Base-by-base conservation (phyloP, 176 grass and related monocot genomes). In the Carex pumila region DNA sequence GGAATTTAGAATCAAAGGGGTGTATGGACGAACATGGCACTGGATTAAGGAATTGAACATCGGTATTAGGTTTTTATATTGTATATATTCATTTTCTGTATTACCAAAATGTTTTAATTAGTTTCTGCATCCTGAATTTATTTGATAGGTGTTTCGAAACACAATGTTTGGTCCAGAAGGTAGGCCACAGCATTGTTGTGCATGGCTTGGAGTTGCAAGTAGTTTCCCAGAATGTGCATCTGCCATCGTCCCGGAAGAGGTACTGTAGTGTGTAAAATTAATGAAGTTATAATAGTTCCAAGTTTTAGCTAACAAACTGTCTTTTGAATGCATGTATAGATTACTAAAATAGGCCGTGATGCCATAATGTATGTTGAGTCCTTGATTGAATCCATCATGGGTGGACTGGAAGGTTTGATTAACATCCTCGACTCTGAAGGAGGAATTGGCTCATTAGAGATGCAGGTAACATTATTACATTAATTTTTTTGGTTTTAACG, bases 141-240 rank as follows among this genome's bases (percentile, higher is more conserved):
- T 49, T 82, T 63, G 6, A 73, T 83, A 98, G 95, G 95, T 94
- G 8, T 98, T 98, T 87, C 88, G 95, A 83, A 98, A 98, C 81
- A 98, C 95, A 87, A 98, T 98, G 95, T 98, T 98, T 91, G 95
- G 95, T 71, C 95, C 95, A 10, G 95, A 98, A 91, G 95, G 95
- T 53, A 89, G 92, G 62, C 92, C 92, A 65, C 95, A 98, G 32
- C 95, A 98, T 84, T 98, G 95, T 78, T 98, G 95, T 79, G 91
- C 95, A 70, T 98, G 95, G 95, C 95, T 98, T 70, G 95, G 92
- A 91, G 92, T 94, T 75, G 95, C 95, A 85, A 94, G 95, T 86
- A 93, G 91, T 85, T 98, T 98, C 86, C 95, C 95, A 69, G 92
- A 94, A 94, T 98, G 95, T 90, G 91, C 95, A 85, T 98, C 95